Evolutionary conservation across 2,329 filamentous ascomycete species (phyloP), one percentile per base, ranked within the genome.

Genomic region (Pyricularia pennisetigena): DNA sequence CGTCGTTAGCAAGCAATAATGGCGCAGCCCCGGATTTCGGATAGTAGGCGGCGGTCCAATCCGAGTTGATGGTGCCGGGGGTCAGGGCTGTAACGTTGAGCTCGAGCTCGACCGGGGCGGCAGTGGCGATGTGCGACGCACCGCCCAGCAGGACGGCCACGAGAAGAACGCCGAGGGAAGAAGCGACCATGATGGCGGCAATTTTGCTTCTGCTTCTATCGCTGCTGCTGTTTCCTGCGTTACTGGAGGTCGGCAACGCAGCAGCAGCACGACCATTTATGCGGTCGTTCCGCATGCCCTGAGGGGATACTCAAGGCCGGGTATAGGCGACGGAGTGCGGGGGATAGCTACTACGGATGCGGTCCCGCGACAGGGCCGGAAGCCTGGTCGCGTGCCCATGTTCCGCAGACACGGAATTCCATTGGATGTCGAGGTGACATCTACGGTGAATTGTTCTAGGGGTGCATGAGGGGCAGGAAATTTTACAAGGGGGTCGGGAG

Each of bases 1-100:
- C 81, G 67, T 83, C 81, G 54, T 83, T 83, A 23, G 79, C 80
- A n/a, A 83, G 71, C 1, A 83, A 74, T 5, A 81, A 59, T 7
- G 80, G 79, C 2, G 70, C 65, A 7, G 12, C 32, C 10, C 64
- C 23, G 1, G 68, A 69, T 16, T 71, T 70, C 14, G 76, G 74
- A 70, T 83, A 82, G 73, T 79, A 79, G 4, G 80, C 72, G 3
- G 77, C 70, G 1, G 79, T 78, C 74, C 75, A 79, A 67, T 82
- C 81, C 0, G 81, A 80, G 61, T 81, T 78, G 68, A 82, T 72
- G 9, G 76, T 72, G 23, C 71, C 71, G 1, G 80, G 80, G 54
- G 54, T 67, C 20, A 74, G 68, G 23, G 77, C 75, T 4, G 76
- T 75, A 67, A 80, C 70, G 6, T 76, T 73, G 62, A 67, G 66